Evolutionary conservation across 2,329 filamentous ascomycete genomes (phyloP).

Genomic region (Sporothrix mexicana): DNA sequence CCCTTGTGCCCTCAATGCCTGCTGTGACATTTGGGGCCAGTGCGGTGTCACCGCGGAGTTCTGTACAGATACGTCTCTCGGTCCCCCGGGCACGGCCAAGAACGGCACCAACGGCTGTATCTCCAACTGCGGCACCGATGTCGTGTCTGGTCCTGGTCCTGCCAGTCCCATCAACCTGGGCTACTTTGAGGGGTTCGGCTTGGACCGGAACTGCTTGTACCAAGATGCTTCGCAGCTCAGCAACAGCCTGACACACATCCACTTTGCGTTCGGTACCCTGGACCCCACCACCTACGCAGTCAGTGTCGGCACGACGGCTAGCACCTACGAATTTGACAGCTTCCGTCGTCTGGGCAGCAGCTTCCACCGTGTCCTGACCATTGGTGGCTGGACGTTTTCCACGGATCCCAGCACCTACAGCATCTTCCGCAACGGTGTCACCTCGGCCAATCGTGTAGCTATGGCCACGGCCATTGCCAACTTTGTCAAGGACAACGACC

Average conservation of each 20-base stretch:
- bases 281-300: constrained; percentile 39
- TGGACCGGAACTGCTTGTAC: constrained; percentile 44
- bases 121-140: constrained; percentile 49
- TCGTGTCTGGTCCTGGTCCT: constrained; percentile 38
- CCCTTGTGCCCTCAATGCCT: constrained; percentile 43
- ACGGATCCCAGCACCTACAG: constrained; percentile 46
- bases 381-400: constrained; percentile 55
- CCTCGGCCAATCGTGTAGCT: constrained; percentile 29
- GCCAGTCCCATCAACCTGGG: constrained; percentile 38
- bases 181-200: constrained; percentile 48
- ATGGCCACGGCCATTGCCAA: constrained; percentile 33
- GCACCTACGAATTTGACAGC: constrained; percentile 41
- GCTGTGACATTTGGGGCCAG: constrained; percentile 50
- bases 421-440: constrained; percentile 45
- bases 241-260: constrained; percentile 41
- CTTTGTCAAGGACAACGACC: constrained; percentile 27
- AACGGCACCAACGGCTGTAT: constrained; percentile 47
- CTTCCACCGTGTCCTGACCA: constrained; percentile 49
- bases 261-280: constrained; percentile 45
- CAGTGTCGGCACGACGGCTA: constrained; percentile 33
- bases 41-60: constrained; percentile 54
- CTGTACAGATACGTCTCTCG: constrained; percentile 43
- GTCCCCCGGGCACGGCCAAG: constrained; percentile 44
- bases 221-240: constrained; percentile 41
- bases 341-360: constrained; percentile 43